Evolutionary conservation across 1,284 basidiomycete genomes (phyloP).

Genomic region (Ceratobasidium papillatum): DNA sequence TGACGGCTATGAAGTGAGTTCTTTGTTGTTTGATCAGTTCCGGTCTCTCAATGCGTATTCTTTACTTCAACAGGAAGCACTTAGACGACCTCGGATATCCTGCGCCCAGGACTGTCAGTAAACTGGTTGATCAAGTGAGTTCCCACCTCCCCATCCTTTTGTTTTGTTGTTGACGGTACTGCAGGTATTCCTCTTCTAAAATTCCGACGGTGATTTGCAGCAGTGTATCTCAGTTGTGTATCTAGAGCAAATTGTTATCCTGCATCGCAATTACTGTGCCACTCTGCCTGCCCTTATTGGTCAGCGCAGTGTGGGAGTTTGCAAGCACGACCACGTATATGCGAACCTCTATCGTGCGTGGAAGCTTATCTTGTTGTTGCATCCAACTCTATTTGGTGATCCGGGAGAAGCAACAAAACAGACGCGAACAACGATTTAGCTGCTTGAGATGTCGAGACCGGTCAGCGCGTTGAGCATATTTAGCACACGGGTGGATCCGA

Average conservation of each 20-base stretch:
- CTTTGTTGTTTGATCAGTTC: neutral
- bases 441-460: constrained; percentile 12
- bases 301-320: constrained; percentile 3
- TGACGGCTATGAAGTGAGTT: constrained; percentile 92
- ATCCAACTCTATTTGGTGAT: neutral
- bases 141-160: neutral
- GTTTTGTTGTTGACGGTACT: constrained; percentile 9
- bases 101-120: constrained; percentile 88
- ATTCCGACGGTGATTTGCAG: constrained; percentile 18
- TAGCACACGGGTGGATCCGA: neutral
- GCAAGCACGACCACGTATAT: neutral
- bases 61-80: constrained; percentile 70
- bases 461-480: neutral
- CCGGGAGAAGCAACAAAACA: neutral
- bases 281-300: neutral
- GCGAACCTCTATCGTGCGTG: neutral
- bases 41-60: constrained; percentile 1
- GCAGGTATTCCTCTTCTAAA: constrained; percentile 71
- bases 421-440: too few species aligned
- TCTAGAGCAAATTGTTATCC: constrained; percentile 31
- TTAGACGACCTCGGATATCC: constrained; percentile 88
- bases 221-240: constrained; percentile 34
- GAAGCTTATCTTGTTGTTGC: constrained; percentile 2
- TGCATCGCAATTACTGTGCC: neutral
- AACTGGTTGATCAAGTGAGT: constrained; percentile 86